Base-by-base conservation (phyloP, 192 early-diverging fungal species). In the Rhizophagus clarus region DNA sequence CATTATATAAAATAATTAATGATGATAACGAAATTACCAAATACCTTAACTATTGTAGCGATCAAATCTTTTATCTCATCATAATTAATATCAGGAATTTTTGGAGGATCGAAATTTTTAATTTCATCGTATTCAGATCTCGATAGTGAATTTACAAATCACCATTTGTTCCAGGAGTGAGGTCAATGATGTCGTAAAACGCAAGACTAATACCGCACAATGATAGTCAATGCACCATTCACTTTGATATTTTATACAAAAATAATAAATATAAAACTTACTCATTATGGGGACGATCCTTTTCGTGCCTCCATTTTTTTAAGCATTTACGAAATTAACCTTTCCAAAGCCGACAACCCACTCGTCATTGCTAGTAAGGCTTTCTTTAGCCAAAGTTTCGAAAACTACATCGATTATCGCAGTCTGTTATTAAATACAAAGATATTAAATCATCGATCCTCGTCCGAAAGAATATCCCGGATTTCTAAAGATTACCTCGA, bases 191-290 rank as follows among this genome's bases (percentile, higher is more conserved):
- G 3, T 68, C 31, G 17, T 37, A 68, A 68, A 37, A 32, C 37
- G 0, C 31, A 68, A 68, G 66, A 68, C 32, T 68, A 68, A 17
- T 68, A 31, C 37, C 11, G 14, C 31, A 68, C 37, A 68, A 68
- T 68, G 32, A 68, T 68, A 68, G 34, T 68, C 20, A 68, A 68
- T 68, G 15, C 17, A 68, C 32, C 31, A 68, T 68, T 51, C n/a
- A 32, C 31, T 68, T 34, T 68, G 31, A 68, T 32, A 9, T 12
- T 68, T 68, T 68, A 31, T 37, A n/a, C n/a, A n/a, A 68, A 68
- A 68, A 32, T 37, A 68, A 68, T 17, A 37, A 34, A 31, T 22
- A 4, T n/a, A 0, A 37, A 68, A 68, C 66, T 68, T 68, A 68
- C 66, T 68, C 17, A 37, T 68, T 68, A 68, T 32, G 32, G 5